Evolutionary conservation across 768 basidiomycete genomes (phyloP).

Genomic region (Kwoniella sp.): DNA sequence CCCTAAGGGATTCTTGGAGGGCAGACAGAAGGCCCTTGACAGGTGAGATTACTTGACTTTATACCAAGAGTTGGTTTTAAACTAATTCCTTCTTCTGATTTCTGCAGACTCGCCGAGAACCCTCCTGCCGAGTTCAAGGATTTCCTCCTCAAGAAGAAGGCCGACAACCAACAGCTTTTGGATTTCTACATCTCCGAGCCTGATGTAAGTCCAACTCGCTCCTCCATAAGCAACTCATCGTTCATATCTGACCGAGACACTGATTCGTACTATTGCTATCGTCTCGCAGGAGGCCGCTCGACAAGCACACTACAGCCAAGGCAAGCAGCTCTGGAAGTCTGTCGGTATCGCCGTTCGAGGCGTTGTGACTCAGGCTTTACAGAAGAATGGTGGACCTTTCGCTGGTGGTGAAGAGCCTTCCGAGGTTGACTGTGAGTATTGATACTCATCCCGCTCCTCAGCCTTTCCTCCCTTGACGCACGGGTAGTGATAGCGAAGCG

Average conservation of each 20-base stretch:
- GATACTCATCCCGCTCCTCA: neutral
- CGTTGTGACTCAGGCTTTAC: constrained; percentile 45
- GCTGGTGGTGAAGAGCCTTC: constrained; percentile 39
- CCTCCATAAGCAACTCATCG: too few relatives aligned
- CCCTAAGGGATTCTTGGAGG: constrained; percentile 40
- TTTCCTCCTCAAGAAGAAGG: constrained; percentile 42
- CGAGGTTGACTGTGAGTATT: constrained; percentile 46
- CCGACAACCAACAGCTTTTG: constrained; percentile 37
- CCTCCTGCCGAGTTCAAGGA: constrained; percentile 44
- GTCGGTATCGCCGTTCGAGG: constrained; percentile 45
- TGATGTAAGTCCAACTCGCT: constrained; percentile 43
- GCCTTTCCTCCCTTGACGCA: too few relatives aligned
- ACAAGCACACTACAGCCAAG: constrained; percentile 34
- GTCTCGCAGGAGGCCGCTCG: constrained; percentile 32
- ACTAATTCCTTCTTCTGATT: neutral
- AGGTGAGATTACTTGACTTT: constrained; percentile 27
- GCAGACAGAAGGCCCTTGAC: constrained; percentile 47
- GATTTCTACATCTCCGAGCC: constrained; percentile 42
- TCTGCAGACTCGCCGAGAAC: constrained; percentile 33
- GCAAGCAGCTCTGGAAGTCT: constrained; percentile 43
- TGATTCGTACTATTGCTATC: too few relatives aligned
- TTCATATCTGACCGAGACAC: too few relatives aligned
- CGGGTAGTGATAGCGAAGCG: too few relatives aligned
- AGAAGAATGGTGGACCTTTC: constrained; percentile 45
- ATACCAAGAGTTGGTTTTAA: too few relatives aligned